Evolutionary conservation across 2,329 filamentous ascomycete genomes (phyloP), one percentile per base, ranked within the genome.

Genomic region (Pseudopyrenochaeta lycopersici): DNA sequence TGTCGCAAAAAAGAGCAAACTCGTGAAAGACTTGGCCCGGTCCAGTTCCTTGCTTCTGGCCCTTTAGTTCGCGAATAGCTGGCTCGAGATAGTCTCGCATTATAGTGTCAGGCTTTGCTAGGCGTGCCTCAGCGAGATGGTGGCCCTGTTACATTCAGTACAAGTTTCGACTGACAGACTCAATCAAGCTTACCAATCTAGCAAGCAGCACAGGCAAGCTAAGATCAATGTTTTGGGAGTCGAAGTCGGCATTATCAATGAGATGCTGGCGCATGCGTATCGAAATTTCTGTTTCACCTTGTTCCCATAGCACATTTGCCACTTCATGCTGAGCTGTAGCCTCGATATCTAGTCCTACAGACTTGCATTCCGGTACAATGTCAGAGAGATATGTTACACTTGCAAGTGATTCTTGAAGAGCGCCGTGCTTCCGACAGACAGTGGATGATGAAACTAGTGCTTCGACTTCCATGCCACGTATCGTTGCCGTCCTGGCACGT

Each of bases 1-100:
- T 88, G 72, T 99, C 94, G 68, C 96, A 99, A 72, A 99, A 99
- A 46, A 88, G 85, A 21, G 96, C 95, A 74, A 98, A 98, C 66
- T 96, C 91, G 71, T 97, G 92, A 67, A 92, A 97, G 1, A 98
- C 95, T 62, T 91, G 85, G 1, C 93, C 92, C 2, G 93, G 90
- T 55, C 94, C 90, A 39, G 84, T 81, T 1, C 90, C 90, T 47
- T 87, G 83, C 4, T 78, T 83, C 40, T 85, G 84, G 1, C 87
- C 88, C 64, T 86, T 89, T 7, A 99, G 81, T 68, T 96, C 91
- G 62, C 88, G 88, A 23, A 98, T 87, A 0, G 95, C 93, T 18
- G 91, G 91, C 49, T 89, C 85, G 0, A 99, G 83, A 66, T 97
- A 98, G 31, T 90, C 87, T 63, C 89, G 87, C 62, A 97, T 91